These are phyloP conservation scores for Globisporangium emineosum DNA, from an alignment of 352 stramenopile species.

Conservation along the genomic window DNA sequence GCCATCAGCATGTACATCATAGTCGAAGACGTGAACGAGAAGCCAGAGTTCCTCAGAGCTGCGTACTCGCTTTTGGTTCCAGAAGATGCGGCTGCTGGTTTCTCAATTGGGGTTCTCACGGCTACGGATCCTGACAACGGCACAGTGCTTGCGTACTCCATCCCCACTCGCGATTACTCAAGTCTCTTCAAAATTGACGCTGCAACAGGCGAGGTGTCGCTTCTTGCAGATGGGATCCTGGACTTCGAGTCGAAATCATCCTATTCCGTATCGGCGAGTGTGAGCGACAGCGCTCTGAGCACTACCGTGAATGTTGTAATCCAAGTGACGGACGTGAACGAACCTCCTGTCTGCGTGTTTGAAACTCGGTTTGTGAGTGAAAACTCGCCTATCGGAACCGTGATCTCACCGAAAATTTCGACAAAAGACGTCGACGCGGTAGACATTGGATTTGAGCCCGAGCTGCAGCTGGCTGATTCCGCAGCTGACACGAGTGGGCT, in stretches of 20 bases:
- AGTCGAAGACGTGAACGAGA: constrained; percentile 11
- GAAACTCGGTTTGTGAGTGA: constrained; percentile 5
- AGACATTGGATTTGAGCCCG: constrained; percentile 3
- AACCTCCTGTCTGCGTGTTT: background rate
- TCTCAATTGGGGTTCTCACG: background rate
- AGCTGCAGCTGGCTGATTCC: constrained; percentile 1
- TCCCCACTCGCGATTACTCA: background rate
- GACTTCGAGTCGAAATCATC: constrained; percentile 4
- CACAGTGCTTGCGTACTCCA: background rate
- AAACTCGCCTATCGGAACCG: constrained; percentile 4
- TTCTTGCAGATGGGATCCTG: background rate
- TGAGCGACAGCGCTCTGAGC: constrained; percentile 1
- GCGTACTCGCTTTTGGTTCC: constrained; percentile 5
- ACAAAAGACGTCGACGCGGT: constrained; percentile 1
- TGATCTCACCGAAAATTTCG: background rate
- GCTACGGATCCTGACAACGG: constrained; percentile 1
- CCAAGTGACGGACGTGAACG: constrained; percentile 12
- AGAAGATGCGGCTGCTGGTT: background rate
- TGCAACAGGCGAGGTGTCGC: constrained; percentile 1
- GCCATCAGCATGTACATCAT: background rate
- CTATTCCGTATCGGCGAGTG: constrained; percentile 6
- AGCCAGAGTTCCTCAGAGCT: constrained; percentile 2
- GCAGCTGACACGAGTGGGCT: background rate
- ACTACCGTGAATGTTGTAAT: constrained; percentile 1
- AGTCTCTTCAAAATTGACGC: constrained; percentile 6